A percentile compares a stretch with the other conserved stretches of the same genome.
These are phyloP conservation scores for Fusarium sp. DNA, from an alignment of 2,329 filamentous ascomycete species.

Conservation along the genomic window DNA sequence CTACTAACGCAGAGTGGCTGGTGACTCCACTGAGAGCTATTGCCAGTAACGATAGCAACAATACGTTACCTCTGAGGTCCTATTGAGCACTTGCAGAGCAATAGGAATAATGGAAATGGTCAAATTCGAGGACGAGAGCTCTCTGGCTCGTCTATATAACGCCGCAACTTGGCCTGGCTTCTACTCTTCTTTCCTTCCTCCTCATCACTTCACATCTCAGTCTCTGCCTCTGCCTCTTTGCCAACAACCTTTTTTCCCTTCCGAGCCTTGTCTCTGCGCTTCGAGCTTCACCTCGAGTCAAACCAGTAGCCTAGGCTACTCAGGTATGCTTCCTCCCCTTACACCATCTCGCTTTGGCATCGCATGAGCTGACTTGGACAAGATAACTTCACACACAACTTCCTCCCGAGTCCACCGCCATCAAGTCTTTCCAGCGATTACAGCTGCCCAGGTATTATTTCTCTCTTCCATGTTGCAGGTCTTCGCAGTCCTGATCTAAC, in stretches of 20 bases:
- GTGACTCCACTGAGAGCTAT: not conserved
- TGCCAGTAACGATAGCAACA: not conserved
- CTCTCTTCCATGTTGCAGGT: not conserved
- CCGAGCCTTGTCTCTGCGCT: not conserved
- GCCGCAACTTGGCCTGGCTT: not conserved
- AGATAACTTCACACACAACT: not conserved
- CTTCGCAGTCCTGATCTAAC: not conserved
- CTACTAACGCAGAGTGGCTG: not conserved
- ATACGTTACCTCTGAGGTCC: not conserved
- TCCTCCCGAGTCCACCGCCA: not conserved
- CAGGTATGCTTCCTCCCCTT: not conserved
- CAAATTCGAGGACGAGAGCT: not conserved
- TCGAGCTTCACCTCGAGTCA: not conserved
- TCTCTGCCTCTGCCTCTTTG: not conserved
- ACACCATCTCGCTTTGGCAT: not conserved
- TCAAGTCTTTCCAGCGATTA: not conserved
- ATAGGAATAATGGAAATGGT: not conserved
- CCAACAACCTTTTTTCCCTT: not conserved
- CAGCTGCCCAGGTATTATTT: not conserved
- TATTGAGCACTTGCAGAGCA: not conserved
- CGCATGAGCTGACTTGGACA: not conserved
- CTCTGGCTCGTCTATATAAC: slow-evolving; percentile 1
- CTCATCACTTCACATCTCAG: not conserved
- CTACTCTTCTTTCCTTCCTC: not conserved
- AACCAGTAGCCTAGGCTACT: not conserved